Percentiles rank a stretch among this genome's conserved stretches.
Evolutionary conservation across 768 basidiomycete species (phyloP).

Genomic region (Pleurotus citrinopileatus): DNA sequence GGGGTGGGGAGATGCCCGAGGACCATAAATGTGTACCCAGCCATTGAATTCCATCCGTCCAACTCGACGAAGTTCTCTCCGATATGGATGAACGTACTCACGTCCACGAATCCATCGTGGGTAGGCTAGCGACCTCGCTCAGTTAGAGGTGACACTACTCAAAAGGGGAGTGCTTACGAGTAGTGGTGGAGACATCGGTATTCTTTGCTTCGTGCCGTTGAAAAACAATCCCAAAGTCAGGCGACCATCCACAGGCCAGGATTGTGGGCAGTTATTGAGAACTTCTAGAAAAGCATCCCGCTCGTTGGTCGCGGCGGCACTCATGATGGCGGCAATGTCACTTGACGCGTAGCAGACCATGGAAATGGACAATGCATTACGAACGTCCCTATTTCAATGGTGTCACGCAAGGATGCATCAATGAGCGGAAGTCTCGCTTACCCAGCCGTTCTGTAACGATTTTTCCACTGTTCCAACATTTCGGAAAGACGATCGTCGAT

Average conservation of each 20-base stretch:
- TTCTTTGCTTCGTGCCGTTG: neutral
- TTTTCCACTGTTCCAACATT: neutral
- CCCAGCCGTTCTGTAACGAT: neutral
- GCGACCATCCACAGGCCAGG: conserved; percentile 1
- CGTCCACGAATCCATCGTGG: conserved; percentile 6
- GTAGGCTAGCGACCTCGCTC: neutral
- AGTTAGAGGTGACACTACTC: neutral
- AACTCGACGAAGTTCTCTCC: neutral
- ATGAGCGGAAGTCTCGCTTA: neutral
- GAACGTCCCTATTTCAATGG: neutral
- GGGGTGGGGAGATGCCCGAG: conserved; percentile 1
- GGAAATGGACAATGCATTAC: neutral
- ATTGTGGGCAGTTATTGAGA: neutral
- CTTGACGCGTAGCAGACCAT: neutral
- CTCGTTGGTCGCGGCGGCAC: neutral
- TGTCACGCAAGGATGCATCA: neutral
- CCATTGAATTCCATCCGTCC: neutral
- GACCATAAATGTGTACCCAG: neutral
- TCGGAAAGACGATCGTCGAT: neutral
- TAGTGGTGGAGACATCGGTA: conserved; percentile 2
- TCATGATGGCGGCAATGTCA: neutral
- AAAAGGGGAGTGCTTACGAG: neutral
- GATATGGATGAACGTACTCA: neutral
- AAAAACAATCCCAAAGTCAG: neutral
- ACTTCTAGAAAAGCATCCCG: neutral